Evolutionary conservation across 495 filamentous ascomycete genomes (phyloP), one percentile per base, ranked within the genome.

Genomic region (Podospora anserina): DNA sequence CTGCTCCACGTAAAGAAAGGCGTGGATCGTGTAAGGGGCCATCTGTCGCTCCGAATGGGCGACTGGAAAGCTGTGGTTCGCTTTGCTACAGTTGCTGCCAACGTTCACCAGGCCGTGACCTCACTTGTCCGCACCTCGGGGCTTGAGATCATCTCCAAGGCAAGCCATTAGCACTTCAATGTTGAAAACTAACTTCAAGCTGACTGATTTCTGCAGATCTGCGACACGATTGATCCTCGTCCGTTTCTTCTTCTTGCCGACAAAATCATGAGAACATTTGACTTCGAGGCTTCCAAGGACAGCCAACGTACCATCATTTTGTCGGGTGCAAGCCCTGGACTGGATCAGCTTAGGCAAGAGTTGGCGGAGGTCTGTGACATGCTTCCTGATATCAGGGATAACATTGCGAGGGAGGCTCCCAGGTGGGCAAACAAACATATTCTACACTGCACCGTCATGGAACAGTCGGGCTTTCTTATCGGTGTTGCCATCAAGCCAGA

Each of bases 401-500:
- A 85, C 5, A 81, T 97, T 63, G 83, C 87, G 4, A 77, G 74
- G 13, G 85, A 82, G 1, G 80, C 94, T 15, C 94, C 95, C 0
- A 80, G 80, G 71, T 83, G 79, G 78, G 83, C 82, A 4, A 67
- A 68, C 71, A 81, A 70, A 72, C 91, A 75, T 79, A 84, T 78
- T 75, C 88, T 66, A 79, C 88, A 75, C 71, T 97, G 78, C 62
- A 90, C 96, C 23, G 94, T 94, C 76, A 92, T 97, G 71, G 93
- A 93, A 11, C 92, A 96, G 74, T 85, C 97, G 16, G 96, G 95
- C 2, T 99, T 96, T 78, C 86, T 97, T 19, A 91, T 93, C 27
- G 88, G 89, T 0, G 88, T 97, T 26, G 84, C 85, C 0, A 77
- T 90, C 13, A 87, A 93, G 72, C 79, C 83, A 19, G 76, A 82